Percentiles rank a stretch among this genome's conserved stretches.
These are phyloP conservation scores for Ustilago vetiveriae DNA, from an alignment of 1,284 basidiomycete genomes.

Conservation along the genomic window DNA sequence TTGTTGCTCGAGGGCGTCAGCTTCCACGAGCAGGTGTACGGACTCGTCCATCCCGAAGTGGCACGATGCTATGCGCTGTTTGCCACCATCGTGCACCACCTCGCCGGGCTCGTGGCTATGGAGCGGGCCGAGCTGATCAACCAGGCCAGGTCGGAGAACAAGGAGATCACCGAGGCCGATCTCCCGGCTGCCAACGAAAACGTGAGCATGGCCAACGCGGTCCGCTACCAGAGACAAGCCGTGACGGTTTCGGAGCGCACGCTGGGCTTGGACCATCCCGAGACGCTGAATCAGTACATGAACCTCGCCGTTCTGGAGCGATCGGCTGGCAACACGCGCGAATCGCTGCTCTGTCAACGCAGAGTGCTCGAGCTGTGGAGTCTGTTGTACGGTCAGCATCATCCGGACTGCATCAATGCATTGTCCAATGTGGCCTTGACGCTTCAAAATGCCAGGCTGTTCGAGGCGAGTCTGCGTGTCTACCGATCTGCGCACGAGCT, in stretches of 20 bases:
- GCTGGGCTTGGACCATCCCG: slow-evolving; percentile 71
- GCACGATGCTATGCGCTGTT: slow-evolving; percentile 71
- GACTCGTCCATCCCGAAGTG: slow-evolving; percentile 72
- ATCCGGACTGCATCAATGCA: slow-evolving; percentile 70
- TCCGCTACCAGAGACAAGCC: slow-evolving; percentile 71
- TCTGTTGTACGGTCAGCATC: slow-evolving; percentile 71
- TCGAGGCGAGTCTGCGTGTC: slow-evolving; percentile 53
- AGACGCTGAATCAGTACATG: slow-evolving; percentile 72
- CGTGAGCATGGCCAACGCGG: slow-evolving; percentile 68
- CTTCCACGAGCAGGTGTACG: slow-evolving; percentile 73
- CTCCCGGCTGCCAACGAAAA: slow-evolving; percentile 57
- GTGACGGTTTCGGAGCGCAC: slow-evolving; percentile 72
- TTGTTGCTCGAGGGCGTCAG: slow-evolving; percentile 72
- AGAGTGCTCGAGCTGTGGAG: slow-evolving; percentile 71
- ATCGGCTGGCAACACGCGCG: slow-evolving; percentile 68
- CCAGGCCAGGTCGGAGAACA: slow-evolving; percentile 51
- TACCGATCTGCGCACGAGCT: slow-evolving; percentile 59
- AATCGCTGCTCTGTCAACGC: slow-evolving; percentile 70
- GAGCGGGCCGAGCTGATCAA: slow-evolving; percentile 47
- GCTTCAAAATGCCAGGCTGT: slow-evolving; percentile 56
- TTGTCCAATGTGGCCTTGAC: slow-evolving; percentile 67
- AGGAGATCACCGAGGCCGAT: slow-evolving; percentile 47
- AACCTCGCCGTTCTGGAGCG: slow-evolving; percentile 72
- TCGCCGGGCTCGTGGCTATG: slow-evolving; percentile 43
- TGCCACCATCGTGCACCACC: slow-evolving; percentile 69